Conservation (phyloP, 2,329 filamentous ascomycete genomes). For the Pestalotiopsis sp. region DNA sequence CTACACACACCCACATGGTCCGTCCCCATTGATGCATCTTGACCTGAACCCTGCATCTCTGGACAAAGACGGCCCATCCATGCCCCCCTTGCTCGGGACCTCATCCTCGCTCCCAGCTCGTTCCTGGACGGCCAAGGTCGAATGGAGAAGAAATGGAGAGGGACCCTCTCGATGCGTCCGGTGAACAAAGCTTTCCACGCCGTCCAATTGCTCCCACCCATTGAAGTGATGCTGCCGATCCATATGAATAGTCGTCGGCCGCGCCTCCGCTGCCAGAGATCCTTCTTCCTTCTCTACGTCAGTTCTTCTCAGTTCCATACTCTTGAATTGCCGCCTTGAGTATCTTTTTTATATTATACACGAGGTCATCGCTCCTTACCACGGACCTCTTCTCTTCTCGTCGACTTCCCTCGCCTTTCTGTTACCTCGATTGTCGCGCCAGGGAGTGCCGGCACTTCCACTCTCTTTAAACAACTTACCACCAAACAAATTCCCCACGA, state of each 20-base stretch:
- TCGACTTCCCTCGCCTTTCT: not conserved
- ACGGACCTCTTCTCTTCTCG: slow-evolving; percentile 4
- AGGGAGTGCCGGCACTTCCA: slow-evolving; percentile 8
- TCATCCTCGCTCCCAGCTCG: not conserved
- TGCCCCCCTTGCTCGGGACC: not conserved
- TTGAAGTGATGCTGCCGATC: not conserved
- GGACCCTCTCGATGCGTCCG: not conserved
- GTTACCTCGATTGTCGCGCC: not conserved
- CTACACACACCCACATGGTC: not conserved
- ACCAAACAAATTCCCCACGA: not conserved
- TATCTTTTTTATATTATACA: not conserved
- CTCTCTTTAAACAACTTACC: not conserved
- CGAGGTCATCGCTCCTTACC: slow-evolving; percentile 3
- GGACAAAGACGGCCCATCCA: not conserved
- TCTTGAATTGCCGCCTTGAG: not conserved
- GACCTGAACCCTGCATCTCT: not conserved
- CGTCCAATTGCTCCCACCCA: not conserved
- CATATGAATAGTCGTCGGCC: not conserved
- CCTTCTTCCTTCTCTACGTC: not conserved
- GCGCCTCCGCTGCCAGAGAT: not conserved
- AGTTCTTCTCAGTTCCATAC: slow-evolving; percentile 8
- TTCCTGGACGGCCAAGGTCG: not conserved
- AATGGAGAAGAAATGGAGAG: not conserved
- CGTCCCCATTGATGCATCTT: not conserved
- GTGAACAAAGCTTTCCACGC: not conserved